Percentiles rank a stretch among this genome's conserved stretches.
These are phyloP conservation scores for Suillus americanus DNA, from an alignment of 768 basidiomycete species.

Conservation along the genomic window DNA sequence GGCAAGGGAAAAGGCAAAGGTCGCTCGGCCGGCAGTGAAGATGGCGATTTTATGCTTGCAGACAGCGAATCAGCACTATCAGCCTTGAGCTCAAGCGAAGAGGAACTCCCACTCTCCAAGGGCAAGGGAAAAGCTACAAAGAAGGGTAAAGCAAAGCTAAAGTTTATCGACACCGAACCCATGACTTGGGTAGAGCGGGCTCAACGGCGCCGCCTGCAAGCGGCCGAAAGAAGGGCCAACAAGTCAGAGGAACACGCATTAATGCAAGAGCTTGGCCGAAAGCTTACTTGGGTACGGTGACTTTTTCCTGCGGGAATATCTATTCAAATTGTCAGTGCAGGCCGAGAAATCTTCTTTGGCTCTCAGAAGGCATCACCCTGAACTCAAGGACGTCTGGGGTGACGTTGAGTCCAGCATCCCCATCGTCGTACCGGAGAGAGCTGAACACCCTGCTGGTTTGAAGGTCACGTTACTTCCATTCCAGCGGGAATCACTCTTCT, in stretches of 20 bases:
- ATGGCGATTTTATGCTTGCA: slow-evolving; percentile 11
- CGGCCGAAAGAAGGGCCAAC: slow-evolving; percentile 26
- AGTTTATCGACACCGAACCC: slow-evolving; percentile 6
- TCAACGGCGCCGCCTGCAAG: slow-evolving; percentile 17
- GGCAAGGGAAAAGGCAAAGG: slow-evolving; percentile 20
- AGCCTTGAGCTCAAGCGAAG: slow-evolving; percentile 13
- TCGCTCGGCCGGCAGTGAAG: slow-evolving; percentile 11
- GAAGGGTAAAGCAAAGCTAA: slow-evolving; percentile 21
- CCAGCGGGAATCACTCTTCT: slow-evolving; percentile 90
- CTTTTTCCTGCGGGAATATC: slow-evolving; percentile 11
- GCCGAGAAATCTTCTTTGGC: slow-evolving; percentile 69
- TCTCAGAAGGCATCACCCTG: slow-evolving; percentile 70
- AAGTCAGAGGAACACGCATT: slow-evolving; percentile 52
- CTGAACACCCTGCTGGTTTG: slow-evolving; percentile 78
- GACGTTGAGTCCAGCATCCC: slow-evolving; percentile 68
- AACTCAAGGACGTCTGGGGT: slow-evolving; percentile 85
- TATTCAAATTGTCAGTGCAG: slow-evolving; percentile 37
- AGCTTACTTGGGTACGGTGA: slow-evolving; percentile 63
- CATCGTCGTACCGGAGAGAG: slow-evolving; percentile 63
- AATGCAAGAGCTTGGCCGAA: slow-evolving; percentile 63
- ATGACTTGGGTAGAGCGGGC: slow-evolving; percentile 12
- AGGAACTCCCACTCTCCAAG: slow-evolving; percentile 24
- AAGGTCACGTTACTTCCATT: slow-evolving; percentile 89
- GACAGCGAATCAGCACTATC: slow-evolving; percentile 15
- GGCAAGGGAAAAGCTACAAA: slow-evolving; percentile 33